A percentile compares a stretch with the other conserved stretches of the same genome.
Evolutionary conservation across 495 filamentous ascomycete genomes (phyloP).

Genomic region (Neurospora sp.): DNA sequence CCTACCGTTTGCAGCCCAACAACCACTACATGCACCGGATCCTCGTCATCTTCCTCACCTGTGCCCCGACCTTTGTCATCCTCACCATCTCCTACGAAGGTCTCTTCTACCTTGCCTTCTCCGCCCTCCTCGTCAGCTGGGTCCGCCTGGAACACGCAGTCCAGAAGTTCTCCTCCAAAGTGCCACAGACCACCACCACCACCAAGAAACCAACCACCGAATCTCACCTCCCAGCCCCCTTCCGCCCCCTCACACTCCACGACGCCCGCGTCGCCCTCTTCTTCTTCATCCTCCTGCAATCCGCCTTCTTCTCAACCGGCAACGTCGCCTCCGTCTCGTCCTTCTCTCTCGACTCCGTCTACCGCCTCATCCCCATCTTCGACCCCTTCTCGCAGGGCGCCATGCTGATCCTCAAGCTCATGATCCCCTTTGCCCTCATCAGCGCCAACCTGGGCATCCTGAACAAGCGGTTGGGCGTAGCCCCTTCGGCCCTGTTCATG

Average conservation of each 20-base stretch:
- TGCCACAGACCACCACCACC: slow-evolving; percentile 7
- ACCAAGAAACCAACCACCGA: slow-evolving; percentile 13
- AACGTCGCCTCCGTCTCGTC: slow-evolving; percentile 93
- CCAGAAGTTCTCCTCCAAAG: slow-evolving; percentile 38
- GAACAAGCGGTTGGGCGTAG: slow-evolving; percentile 74
- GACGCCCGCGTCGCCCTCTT: slow-evolving; percentile 84
- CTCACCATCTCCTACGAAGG: slow-evolving; percentile 98
- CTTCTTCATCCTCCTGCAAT: slow-evolving; percentile 90
- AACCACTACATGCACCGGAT: slow-evolving; percentile 85
- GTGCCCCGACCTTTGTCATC: slow-evolving; percentile 88
- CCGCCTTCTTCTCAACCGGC: slow-evolving; percentile 94
- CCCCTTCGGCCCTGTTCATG: slow-evolving; percentile 84
- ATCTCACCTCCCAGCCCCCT: slow-evolving; percentile 27
- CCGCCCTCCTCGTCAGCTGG: slow-evolving; percentile 75
- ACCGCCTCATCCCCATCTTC: slow-evolving; percentile 87
- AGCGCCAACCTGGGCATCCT: slow-evolving; percentile 89
- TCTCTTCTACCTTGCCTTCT: slow-evolving; percentile 90
- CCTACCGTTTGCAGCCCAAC: slow-evolving; percentile 72
- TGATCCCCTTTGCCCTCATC: slow-evolving; percentile 90
- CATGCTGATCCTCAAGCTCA: slow-evolving; percentile 76
- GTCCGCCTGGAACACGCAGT: slow-evolving; percentile 78
- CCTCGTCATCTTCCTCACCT: slow-evolving; percentile 84
- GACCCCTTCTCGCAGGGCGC: slow-evolving; percentile 87
- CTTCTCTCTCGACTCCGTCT: slow-evolving; percentile 87
- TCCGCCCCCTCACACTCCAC: slow-evolving; percentile 64